phyloP scores from a whole-genome alignment of 257 asterid species.

The Fraxinus quadrangulata region DNA sequence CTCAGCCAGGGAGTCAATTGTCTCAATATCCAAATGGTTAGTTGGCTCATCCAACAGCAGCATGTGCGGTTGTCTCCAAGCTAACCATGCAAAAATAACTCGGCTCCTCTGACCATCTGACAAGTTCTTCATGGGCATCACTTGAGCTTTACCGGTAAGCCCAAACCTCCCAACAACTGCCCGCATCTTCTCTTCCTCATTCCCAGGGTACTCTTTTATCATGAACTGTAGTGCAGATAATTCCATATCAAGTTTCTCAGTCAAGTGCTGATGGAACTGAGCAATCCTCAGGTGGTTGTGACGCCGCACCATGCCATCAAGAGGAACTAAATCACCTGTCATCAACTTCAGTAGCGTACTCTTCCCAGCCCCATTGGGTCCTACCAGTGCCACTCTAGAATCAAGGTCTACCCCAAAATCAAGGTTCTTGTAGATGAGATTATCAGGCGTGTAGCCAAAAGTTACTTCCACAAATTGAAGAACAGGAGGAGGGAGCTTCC shows the following conservation, averaged over 20 bases:
- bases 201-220: slow-evolving; percentile 90
- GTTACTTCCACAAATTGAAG: slow-evolving; percentile 89
- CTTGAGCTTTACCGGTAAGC: slow-evolving; percentile 88
- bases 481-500: slow-evolving; percentile 98
- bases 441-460: slow-evolving; percentile 89
- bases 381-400: slow-evolving; percentile 92
- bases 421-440: slow-evolving; percentile 77
- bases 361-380: slow-evolving; percentile 99
- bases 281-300: slow-evolving; percentile 95
- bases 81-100: slow-evolving; percentile 95
- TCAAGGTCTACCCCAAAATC: slow-evolving; percentile 98
- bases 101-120: slow-evolving; percentile 92
- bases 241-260: slow-evolving; percentile 92
- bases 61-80: slow-evolving; percentile 89
- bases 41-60: slow-evolving; percentile 94
- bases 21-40: slow-evolving; percentile 94
- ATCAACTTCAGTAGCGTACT: slow-evolving; percentile 94
- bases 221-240: slow-evolving; percentile 73
- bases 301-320: slow-evolving; percentile 93
- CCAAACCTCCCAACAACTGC: slow-evolving; percentile 86
- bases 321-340: slow-evolving; percentile 89
- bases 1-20: slow-evolving; percentile 92
- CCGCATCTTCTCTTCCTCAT: slow-evolving; percentile 92
- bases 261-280: slow-evolving; percentile 88
- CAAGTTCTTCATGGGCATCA: slow-evolving; percentile 87